These are phyloP conservation scores for Populus davidiana DNA, from an alignment of 345 rosid species.

Conservation along the genomic window DNA sequence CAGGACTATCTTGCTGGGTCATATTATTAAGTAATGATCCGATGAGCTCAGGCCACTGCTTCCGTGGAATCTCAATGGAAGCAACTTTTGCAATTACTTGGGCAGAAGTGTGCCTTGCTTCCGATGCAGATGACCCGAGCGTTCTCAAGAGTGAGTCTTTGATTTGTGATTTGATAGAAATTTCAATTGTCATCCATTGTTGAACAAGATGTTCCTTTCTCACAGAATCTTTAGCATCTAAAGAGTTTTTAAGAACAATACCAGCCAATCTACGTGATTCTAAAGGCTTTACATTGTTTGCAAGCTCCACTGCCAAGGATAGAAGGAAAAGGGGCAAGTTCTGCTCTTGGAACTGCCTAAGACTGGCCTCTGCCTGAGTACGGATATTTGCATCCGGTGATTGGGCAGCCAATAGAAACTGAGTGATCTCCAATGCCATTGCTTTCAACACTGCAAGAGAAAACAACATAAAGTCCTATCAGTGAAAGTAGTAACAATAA, in stretches of 20 bases:
- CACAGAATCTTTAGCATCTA: constrained; percentile 74
- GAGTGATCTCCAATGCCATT: constrained; percentile 95
- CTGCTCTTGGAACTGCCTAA: constrained; percentile 77
- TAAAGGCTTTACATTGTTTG: constrained; percentile 67
- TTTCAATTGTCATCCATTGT: constrained; percentile 68
- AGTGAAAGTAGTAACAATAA: background rate
- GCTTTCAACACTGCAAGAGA: constrained; percentile 28
- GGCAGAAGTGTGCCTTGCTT: constrained; percentile 84
- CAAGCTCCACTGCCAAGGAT: constrained; percentile 77
- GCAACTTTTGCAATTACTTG: constrained; percentile 95
- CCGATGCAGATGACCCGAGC: constrained; percentile 57
- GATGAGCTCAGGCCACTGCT: constrained; percentile 90
- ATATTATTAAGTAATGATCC: constrained; percentile 64
- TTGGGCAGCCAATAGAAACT: constrained; percentile 72
- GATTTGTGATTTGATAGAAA: constrained; percentile 68
- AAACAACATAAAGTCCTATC: background rate
- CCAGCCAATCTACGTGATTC: constrained; percentile 89
- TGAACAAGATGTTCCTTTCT: constrained; percentile 67
- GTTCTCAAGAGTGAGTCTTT: constrained; percentile 69
- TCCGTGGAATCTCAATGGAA: constrained; percentile 81
- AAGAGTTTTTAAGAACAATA: constrained; percentile 83
- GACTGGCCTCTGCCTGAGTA: constrained; percentile 68
- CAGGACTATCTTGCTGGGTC: constrained; percentile 59
- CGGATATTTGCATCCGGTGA: constrained; percentile 70
- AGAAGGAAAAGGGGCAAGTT: constrained; percentile 68